phyloP scores from a whole-genome alignment of 2,329 filamentous ascomycete species.

The Phyllosticta citrichinensis region DNA sequence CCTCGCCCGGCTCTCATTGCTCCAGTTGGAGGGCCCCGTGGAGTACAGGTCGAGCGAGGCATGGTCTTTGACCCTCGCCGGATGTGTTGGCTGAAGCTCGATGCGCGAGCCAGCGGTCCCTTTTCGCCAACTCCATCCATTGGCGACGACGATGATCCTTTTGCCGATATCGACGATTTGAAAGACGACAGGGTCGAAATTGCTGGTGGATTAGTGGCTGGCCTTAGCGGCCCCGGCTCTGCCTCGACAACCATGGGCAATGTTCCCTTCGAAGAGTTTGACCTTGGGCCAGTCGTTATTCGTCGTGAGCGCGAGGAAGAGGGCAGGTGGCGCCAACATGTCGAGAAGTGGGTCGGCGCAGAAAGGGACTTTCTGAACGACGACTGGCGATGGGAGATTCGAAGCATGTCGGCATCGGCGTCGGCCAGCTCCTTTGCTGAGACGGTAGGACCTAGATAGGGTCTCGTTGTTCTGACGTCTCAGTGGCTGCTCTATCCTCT shows the following conservation, averaged over 20 bases:
- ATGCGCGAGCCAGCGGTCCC: slow-evolving; percentile 18
- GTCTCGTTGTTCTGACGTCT: background rate
- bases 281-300: slow-evolving; percentile 91
- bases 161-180: slow-evolving; percentile 88
- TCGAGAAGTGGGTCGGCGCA: slow-evolving; percentile 64
- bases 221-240: slow-evolving; percentile 1
- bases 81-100: slow-evolving; percentile 94
- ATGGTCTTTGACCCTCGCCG: slow-evolving; percentile 97
- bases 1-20: slow-evolving; percentile 73
- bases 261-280: slow-evolving; percentile 88
- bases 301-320: slow-evolving; percentile 84
- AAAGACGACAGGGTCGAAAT: slow-evolving; percentile 48
- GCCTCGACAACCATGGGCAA: slow-evolving; percentile 1
- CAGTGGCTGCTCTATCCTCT: background rate
- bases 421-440: background rate
- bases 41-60: slow-evolving; percentile 87
- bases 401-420: background rate
- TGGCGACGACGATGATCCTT: slow-evolving; percentile 86
- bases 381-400: slow-evolving; percentile 8
- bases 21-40: slow-evolving; percentile 70
- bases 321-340: slow-evolving; percentile 79
- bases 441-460: background rate
- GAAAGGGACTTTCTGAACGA: slow-evolving; percentile 12
- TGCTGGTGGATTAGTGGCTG: slow-evolving; percentile 2
- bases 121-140: slow-evolving; percentile 47